These are phyloP conservation scores for Tetrahymena thermophila DNA, from an alignment of 73 alveolate genomes.

Conservation along the genomic window DNA sequence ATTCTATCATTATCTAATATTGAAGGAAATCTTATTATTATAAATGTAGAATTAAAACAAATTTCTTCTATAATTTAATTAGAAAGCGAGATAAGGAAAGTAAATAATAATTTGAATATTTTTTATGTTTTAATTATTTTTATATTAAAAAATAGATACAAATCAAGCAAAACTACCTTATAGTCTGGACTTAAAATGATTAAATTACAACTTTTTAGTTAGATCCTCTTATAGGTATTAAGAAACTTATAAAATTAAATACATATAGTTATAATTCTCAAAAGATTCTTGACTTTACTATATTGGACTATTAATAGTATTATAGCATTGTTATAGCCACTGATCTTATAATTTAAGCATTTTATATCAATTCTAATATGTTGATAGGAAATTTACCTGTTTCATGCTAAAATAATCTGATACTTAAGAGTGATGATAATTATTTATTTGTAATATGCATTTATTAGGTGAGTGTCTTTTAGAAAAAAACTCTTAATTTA, in stretches of 20 bases:
- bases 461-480: not conserved
- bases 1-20: not conserved
- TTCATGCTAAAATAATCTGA: not conserved
- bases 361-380: not conserved
- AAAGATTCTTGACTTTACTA: not conserved
- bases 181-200: too few relatives aligned
- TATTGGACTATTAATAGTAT: not conserved
- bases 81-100: not conserved
- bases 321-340: not conserved
- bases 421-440: not conserved
- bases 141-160: too few relatives aligned
- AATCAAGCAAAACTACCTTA: too few relatives aligned
- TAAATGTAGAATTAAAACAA: not conserved
- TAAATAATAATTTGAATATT: not conserved
- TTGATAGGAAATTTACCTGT: not conserved
- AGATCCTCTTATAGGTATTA: not conserved
- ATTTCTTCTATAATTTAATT: not conserved
- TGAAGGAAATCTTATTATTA: not conserved
- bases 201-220: too few relatives aligned
- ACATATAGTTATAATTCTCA: too few relatives aligned
- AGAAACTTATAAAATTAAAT: too few relatives aligned
- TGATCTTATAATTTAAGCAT: not conserved
- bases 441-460: not conserved
- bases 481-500: not conserved
- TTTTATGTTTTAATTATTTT: not conserved